Evolutionary conservation across 352 stramenopile species (phyloP), one percentile per base, ranked within the genome.

Genomic region (Globisporangium recalcitrans): DNA sequence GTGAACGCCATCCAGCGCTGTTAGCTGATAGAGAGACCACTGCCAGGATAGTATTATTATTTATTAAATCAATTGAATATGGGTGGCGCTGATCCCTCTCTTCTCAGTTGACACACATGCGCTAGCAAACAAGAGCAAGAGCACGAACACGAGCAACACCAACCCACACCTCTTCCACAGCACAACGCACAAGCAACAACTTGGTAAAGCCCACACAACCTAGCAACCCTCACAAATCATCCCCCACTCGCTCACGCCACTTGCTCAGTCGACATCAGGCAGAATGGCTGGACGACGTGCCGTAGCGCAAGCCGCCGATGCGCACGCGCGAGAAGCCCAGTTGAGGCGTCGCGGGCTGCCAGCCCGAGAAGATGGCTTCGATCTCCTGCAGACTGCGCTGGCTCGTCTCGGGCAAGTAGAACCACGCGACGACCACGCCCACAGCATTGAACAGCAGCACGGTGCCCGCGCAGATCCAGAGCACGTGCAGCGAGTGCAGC

Each of bases 401-500:
- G 29, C 79, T 91, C 9, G 84, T 93, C 69, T 93, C 84, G 1
- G 84, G 84, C 14, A 93, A 62, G 51, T 85, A 93, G 60, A 82
- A 75, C 74, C 69, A 85, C 27, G 79, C 77, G 47, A 90, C 62
- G 11, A 81, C 64, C 7, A 80, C 47, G 1, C 71, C 78, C 2
- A 71, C 29, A 14, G 80, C 24, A 52, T 90, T 90, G 26, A 75
- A 83, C 11, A 62, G 48, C 44, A 86, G 67, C 34, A 91, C 77
- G 32, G 71, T 40, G 2, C 55, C 60, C 2, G 85, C 71, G 14
- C 70, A 68, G 31, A 82, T 14, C 13, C 67, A 57, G 22, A 86
- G 81, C 16, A 77, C 60, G 40, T 74, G 64, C 14, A 61, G 62
- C n/a, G 71, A 71, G 29, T 73, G 51, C 31, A 80, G 53, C 44